A percentile compares a stretch with the other conserved stretches of the same genome.
Evolutionary conservation across 2,329 filamentous ascomycete genomes (phyloP).

Genomic region (Hypomyces rosellus): DNA sequence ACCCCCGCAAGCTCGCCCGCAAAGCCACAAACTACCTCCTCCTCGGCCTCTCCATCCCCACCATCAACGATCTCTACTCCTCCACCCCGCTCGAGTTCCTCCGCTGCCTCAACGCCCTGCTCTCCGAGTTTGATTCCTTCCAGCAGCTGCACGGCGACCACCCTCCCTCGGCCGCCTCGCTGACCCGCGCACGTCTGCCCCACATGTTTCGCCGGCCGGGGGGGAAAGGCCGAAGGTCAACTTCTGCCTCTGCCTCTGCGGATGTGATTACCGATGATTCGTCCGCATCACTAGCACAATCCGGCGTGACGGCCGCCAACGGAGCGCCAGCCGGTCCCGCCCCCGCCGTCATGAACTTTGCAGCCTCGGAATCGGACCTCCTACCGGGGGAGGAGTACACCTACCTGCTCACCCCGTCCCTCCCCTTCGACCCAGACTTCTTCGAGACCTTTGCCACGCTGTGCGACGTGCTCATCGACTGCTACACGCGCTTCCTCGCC

Average conservation of each 20-base stretch:
- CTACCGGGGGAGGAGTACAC: constrained; percentile 81
- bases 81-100: constrained; percentile 78
- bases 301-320: neutral
- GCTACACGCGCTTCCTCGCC: constrained; percentile 71
- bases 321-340: constrained; percentile 25
- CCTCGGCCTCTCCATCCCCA: constrained; percentile 84
- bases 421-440: constrained; percentile 96
- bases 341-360: constrained; percentile 49
- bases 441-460: constrained; percentile 94
- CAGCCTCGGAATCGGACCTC: constrained; percentile 57
- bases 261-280: constrained; percentile 31
- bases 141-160: constrained; percentile 79
- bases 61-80: constrained; percentile 81
- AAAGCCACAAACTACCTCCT: constrained; percentile 92
- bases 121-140: constrained; percentile 90
- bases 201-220: constrained; percentile 72
- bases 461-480: constrained; percentile 91
- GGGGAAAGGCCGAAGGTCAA: constrained; percentile 51
- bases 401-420: constrained; percentile 78
- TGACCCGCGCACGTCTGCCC: constrained; percentile 72
- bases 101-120: constrained; percentile 73
- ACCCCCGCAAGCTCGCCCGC: constrained; percentile 74
- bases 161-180: constrained; percentile 56
- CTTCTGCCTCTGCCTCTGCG: constrained; percentile 42
- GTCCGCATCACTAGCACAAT: neutral